phyloP scores from a whole-genome alignment of 2,329 filamentous ascomycete genomes.

The Diplodia sapinea region DNA sequence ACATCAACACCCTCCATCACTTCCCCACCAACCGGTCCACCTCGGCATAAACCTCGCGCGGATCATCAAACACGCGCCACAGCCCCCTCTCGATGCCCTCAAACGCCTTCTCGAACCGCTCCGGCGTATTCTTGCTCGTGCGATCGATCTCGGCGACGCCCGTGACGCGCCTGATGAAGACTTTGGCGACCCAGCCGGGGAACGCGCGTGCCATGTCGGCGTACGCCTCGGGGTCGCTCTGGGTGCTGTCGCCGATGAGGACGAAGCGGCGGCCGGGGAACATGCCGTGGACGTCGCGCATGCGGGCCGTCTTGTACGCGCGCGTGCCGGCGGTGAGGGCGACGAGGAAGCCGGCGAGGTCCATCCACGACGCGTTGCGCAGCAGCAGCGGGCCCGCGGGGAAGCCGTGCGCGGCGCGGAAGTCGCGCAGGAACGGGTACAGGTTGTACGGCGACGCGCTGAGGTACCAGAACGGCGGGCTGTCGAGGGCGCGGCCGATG shows the following conservation, averaged over 20 bases:
- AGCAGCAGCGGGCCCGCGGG: conserved; percentile 81
- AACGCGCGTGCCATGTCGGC: conserved; percentile 74
- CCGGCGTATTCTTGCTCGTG: conserved; percentile 69
- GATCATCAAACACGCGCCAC: conserved; percentile 85
- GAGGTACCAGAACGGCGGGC: conserved; percentile 87
- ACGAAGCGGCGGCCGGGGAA: conserved; percentile 80
- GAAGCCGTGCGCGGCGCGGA: conserved; percentile 66
- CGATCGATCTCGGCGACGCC: conserved; percentile 76
- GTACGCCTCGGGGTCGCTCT: conserved; percentile 89
- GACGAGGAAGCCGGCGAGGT: conserved; percentile 76
- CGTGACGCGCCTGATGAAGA: conserved; percentile 83
- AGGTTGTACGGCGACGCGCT: conserved; percentile 94
- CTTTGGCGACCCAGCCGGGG: conserved; percentile 78
- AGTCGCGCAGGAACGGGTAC: conserved; percentile 81
- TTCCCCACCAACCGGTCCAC: conserved; percentile 37
- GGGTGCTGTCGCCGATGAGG: conserved; percentile 87
- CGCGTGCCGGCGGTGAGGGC: conserved; percentile 81
- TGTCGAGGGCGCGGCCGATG: conserved; percentile 61
- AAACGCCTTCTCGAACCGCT: conserved; percentile 85
- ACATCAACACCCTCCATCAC: background rate
- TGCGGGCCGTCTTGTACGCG: conserved; percentile 82
- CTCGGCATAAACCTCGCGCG: conserved; percentile 64
- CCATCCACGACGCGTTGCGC: conserved; percentile 85
- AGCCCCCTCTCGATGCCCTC: conserved; percentile 69
- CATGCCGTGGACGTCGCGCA: conserved; percentile 78